Base-by-base conservation (phyloP, 345 rosid species). In the Hevea brasiliensis region DNA sequence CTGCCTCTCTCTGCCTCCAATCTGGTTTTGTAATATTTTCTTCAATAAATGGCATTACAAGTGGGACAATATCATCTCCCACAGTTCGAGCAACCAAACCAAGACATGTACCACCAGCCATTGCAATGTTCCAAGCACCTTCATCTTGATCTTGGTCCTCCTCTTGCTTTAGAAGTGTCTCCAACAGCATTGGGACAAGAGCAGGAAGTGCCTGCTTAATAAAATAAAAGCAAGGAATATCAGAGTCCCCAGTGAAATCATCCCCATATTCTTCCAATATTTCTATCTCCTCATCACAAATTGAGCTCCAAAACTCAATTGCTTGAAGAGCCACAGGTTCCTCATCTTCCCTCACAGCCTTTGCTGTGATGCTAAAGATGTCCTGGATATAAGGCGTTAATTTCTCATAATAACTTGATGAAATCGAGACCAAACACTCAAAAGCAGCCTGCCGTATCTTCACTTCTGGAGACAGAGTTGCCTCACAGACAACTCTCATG, bases 91-190 rank as follows among this genome's bases (percentile, higher is more conserved):
- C 87, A 64, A 84, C 87, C 79, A 84, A 67, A 56, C 87, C 87
- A 66, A 84, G 80, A 73, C 87, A 84, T 27, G 85, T 81, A 3
- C 87, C 87, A 2, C 85, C 85, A 9, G 85, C 87, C 87, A 84
- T 84, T 68, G 87, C 85, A 40, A 79, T 84, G 48, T 84, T 84
- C 87, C 83, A 84, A 21, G 85, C 83, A 47, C 83, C 85, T 65
- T 84, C 87, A 8, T 84, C 87, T 62, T 84, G 83, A 68, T 84
- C 87, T 72, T 84, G 87, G 66, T 81, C 87, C 76, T 84, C 85
- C 65, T 84, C 87, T 63, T 84, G 87, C 83, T 81, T 84, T 0
- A 81, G 80, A 27, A 81, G 83, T 5, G 83, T 81, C 56, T 81
- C 87, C 78, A 84, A 61, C 68, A 84, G 45, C 81, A 81, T 75